These are phyloP conservation scores for Hirsutella thompsonii DNA, from an alignment of 2,329 filamentous ascomycete species.

Conservation along the genomic window DNA sequence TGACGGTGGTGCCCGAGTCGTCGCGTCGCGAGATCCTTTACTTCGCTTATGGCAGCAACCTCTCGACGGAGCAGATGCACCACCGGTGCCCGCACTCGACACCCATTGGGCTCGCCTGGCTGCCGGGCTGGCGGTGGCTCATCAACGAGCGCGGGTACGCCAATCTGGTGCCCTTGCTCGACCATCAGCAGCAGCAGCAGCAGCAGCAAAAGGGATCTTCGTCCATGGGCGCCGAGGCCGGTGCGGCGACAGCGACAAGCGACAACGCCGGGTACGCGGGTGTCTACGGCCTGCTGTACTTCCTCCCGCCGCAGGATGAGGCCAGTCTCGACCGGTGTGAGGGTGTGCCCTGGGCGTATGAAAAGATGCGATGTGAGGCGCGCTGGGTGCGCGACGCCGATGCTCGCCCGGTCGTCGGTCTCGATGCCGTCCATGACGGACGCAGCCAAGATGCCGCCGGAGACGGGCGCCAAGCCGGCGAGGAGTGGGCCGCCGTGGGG, in stretches of 20 bases:
- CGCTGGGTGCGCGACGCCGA: constrained; percentile 9
- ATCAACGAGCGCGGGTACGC: constrained; percentile 57
- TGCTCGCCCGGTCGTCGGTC: too few relatives aligned
- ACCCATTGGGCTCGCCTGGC: constrained; percentile 42
- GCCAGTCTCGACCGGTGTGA: constrained; percentile 40
- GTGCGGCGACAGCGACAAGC: too few relatives aligned
- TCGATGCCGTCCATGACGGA: too few relatives aligned
- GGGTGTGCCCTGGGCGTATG: constrained; percentile 50
- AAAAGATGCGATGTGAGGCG: constrained; percentile 30
- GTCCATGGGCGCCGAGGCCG: too few relatives aligned
- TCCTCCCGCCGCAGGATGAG: constrained; percentile 36
- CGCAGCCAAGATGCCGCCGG: too few relatives aligned
- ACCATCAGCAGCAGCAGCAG: not conserved
- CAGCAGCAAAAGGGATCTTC: too few relatives aligned
- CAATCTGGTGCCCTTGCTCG: constrained; percentile 39
- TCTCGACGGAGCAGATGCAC: constrained; percentile 53
- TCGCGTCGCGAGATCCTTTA: constrained; percentile 34
- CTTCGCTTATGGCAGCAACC: constrained; percentile 61
- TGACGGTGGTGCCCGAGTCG: constrained; percentile 21
- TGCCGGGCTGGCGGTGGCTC: constrained; percentile 48
- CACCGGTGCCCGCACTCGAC: constrained; percentile 44
- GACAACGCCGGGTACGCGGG: constrained; percentile 15
- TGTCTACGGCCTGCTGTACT: constrained; percentile 46
- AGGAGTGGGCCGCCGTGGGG: constrained; percentile 10
- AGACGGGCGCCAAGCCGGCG: too few relatives aligned